These are phyloP conservation scores for Fusarium bulbicola DNA, from an alignment of 2,329 filamentous ascomycete genomes.

Conservation along the genomic window DNA sequence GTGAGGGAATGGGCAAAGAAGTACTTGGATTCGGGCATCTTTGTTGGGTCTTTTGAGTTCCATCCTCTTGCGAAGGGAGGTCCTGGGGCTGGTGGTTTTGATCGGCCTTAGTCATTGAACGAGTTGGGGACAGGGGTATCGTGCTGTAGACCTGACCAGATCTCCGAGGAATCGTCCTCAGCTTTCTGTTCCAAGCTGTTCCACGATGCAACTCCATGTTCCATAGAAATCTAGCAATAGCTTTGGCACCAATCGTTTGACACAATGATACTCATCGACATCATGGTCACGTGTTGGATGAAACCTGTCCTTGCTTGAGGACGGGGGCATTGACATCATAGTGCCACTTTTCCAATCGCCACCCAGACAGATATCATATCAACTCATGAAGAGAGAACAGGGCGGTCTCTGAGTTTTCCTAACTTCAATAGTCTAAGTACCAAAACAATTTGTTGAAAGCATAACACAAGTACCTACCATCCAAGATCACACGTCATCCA, in stretches of 20 bases:
- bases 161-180: neutral
- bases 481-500: fast-evolving
- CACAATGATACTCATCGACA: neutral
- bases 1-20: slow-evolving; percentile 13
- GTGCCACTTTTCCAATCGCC: neutral
- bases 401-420: fast-evolving
- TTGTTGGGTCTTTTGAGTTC: slow-evolving; percentile 6
- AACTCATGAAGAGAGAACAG: neutral
- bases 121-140: neutral
- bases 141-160: too few species aligned
- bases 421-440: neutral
- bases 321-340: neutral
- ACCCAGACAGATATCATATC: neutral
- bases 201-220: fast-evolving
- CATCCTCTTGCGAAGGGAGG: slow-evolving; percentile 2
- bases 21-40: slow-evolving; percentile 9
- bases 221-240: neutral
- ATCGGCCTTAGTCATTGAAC: neutral
- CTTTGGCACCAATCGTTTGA: neutral
- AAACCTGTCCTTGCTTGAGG: neutral
- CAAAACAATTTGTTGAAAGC: fast-evolving
- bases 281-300: neutral
- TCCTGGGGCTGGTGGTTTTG: slow-evolving; percentile 8
- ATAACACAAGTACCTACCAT: neutral
- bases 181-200: neutral